Base-by-base conservation (phyloP, 176 grass and related monocot species). In the Oryza meyeriana region DNA sequence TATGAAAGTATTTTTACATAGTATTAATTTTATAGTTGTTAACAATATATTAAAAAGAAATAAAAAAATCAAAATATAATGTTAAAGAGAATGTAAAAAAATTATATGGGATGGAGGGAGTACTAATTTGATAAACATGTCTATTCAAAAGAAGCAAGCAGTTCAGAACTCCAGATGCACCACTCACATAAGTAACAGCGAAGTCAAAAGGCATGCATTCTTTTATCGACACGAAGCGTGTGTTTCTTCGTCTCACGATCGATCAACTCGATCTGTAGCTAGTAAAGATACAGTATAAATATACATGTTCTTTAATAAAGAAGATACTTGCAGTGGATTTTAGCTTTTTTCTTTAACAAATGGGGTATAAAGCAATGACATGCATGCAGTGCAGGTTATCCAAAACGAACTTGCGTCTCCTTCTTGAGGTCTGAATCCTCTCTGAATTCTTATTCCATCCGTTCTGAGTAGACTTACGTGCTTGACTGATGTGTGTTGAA, bases 201-300 rank as follows among this genome's bases (percentile, higher is more conserved):
- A 70, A 28, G 86, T 88, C 86, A 83, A 88, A 84, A 88, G 75
- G 34, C 25, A 31, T 47, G 86, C 61, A 36, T 48, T 30, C 24
- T 69, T 84, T 8, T 61, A 75, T 61, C 62, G 14, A 36, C 81
- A 68, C 61, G 75, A 61, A 61, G 58, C 58, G 26, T 26, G 58
- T 79, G 22, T 64, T 64, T 39, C 66, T 25, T 72, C 40, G 12
- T 31, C 64, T 38, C 29, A 27, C 67, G 17, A 62, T 48, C 48
- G 27, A 71, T 13, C 48, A 71, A 16, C 64, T n/a, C n/a, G n/a
- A n/a, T 71, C 20, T 59, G 47, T 35, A 62, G 36, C 74, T 77
- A n/a, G 22, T n/a, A 48, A 48, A 35, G 8, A 81, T 38, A 70
- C 50, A 50, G 10, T 36, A 66, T 30, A 25, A 4, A 20, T 25